Evolutionary conservation across 768 basidiomycete genomes (phyloP).

Genomic region (Rhodocollybia butyracea): DNA sequence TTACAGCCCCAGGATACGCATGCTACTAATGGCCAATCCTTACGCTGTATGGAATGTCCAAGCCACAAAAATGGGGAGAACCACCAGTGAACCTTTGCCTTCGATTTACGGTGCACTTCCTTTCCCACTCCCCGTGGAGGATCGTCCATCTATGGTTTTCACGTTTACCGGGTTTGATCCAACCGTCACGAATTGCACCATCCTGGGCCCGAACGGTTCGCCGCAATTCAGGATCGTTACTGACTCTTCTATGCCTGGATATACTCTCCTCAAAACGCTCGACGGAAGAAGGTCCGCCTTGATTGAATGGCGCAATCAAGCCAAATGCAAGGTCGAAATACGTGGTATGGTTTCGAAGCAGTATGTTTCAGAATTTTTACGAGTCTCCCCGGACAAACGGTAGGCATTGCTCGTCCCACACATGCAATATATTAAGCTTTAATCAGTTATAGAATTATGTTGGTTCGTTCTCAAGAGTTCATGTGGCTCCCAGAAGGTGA

Average conservation of each 20-base stretch:
- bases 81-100: background rate
- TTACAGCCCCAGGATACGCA: too few relatives aligned
- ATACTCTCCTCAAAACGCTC: conserved; percentile 32
- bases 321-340: conserved; percentile 40
- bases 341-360: conserved; percentile 30
- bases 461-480: conserved; percentile 29
- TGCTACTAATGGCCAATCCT: conserved; percentile 1
- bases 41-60: background rate
- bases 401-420: conserved; percentile 17
- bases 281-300: conserved; percentile 29
- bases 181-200: conserved; percentile 39
- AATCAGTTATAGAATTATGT: conserved; percentile 33
- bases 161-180: conserved; percentile 38
- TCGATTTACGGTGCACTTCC: background rate
- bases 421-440: background rate
- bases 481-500: conserved; percentile 34
- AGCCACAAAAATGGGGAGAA: background rate
- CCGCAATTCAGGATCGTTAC: conserved; percentile 40
- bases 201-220: conserved; percentile 38
- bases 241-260: conserved; percentile 25
- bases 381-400: conserved; percentile 38
- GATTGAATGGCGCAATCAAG: conserved; percentile 42
- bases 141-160: conserved; percentile 30
- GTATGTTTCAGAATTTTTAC: conserved; percentile 36
- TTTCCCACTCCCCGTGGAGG: background rate